A percentile compares a stretch with the other conserved stretches of the same genome.
Conservation (phyloP, 495 filamentous ascomycete species). For the Copromyces sp. region DNA sequence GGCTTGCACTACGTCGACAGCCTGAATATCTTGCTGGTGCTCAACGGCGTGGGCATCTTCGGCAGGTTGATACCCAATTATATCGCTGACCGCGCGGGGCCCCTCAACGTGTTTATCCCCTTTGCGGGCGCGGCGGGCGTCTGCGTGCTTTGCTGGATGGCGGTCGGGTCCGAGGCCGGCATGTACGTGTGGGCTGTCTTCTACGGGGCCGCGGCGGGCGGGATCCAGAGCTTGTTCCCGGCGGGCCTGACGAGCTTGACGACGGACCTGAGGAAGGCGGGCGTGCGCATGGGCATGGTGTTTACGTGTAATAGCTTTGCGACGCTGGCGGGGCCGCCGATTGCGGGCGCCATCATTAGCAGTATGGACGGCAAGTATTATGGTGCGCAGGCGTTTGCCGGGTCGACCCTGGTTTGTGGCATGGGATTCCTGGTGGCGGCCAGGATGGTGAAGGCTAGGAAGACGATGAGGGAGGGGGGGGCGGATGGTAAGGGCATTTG, state of each 20-base stretch:
- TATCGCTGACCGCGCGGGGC: slow-evolving; percentile 49
- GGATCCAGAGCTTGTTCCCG: slow-evolving; percentile 43
- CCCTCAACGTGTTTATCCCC: slow-evolving; percentile 54
- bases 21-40: slow-evolving; percentile 58
- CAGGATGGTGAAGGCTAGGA: slow-evolving; percentile 23
- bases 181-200: slow-evolving; percentile 52
- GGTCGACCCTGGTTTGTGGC: slow-evolving; percentile 35
- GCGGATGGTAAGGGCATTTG: neutral
- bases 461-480: slow-evolving; percentile 3
- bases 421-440: slow-evolving; percentile 33
- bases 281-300: slow-evolving; percentile 70
- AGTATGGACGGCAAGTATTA: slow-evolving; percentile 45
- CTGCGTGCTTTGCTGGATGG: slow-evolving; percentile 4
- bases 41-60: slow-evolving; percentile 59
- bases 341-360: slow-evolving; percentile 58
- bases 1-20: slow-evolving; percentile 40
- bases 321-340: slow-evolving; percentile 61
- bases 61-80: slow-evolving; percentile 56
- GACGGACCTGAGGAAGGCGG: slow-evolving; percentile 56
- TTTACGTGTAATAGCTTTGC: slow-evolving; percentile 68
- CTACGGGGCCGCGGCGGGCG: slow-evolving; percentile 57
- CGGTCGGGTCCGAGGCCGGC: slow-evolving; percentile 31
- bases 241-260: slow-evolving; percentile 42
- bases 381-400: slow-evolving; percentile 55
- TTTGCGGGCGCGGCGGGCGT: slow-evolving; percentile 26